Conservation (phyloP, 495 filamentous ascomycete genomes). For the Wilcoxina mikolae region DNA sequence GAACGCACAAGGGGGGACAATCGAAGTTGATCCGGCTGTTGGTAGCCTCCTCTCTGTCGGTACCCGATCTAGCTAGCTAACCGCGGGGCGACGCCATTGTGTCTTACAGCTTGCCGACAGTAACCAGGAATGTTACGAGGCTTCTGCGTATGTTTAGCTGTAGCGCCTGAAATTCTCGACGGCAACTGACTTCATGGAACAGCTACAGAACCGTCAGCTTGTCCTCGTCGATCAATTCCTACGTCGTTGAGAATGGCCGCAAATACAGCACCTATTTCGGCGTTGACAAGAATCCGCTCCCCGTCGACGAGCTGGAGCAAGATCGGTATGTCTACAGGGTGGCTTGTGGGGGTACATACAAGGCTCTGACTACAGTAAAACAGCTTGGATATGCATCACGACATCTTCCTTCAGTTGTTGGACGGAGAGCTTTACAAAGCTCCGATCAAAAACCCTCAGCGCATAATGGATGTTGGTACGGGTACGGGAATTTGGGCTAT, state of each 20-base stretch:
- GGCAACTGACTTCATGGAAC: neutral
- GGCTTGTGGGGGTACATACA: neutral
- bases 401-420: neutral
- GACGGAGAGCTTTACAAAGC: neutral
- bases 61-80: neutral
- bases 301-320: neutral
- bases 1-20: neutral
- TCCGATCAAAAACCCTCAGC: constrained; percentile 6
- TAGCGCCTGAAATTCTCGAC: neutral
- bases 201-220: neutral
- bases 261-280: constrained; percentile 1
- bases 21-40: neutral
- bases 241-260: neutral
- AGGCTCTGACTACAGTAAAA: neutral
- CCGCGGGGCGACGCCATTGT: neutral
- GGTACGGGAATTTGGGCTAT: constrained; percentile 29
- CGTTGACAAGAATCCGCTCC: neutral
- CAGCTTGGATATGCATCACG: neutral
- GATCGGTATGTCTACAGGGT: neutral
- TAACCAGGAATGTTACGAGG: too few relatives aligned
- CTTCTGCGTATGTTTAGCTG: neutral
- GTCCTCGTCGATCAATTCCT: neutral
- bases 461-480: constrained; percentile 35
- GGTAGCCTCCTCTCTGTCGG: neutral
- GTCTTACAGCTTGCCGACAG: too few relatives aligned